These are phyloP conservation scores for Phenoliferia sp. DNA, from an alignment of 1,284 basidiomycete species.

Conservation along the genomic window DNA sequence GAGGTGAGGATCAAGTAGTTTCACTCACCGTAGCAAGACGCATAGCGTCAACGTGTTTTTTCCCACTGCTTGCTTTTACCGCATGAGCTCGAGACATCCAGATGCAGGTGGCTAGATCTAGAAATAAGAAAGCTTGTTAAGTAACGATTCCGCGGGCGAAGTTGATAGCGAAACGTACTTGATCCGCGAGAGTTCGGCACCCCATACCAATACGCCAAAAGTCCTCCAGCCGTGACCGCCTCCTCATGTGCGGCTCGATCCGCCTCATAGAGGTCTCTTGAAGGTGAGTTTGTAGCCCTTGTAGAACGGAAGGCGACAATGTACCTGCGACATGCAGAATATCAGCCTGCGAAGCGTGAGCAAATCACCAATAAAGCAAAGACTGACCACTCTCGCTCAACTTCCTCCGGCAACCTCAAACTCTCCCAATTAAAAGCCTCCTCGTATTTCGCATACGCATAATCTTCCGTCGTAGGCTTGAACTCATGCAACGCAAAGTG, in stretches of 20 bases:
- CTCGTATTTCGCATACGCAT: slow-evolving; percentile 60
- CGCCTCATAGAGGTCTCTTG: slow-evolving; percentile 62
- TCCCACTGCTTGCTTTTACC: slow-evolving; percentile 67
- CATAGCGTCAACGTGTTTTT: slow-evolving; percentile 76
- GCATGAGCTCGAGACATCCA: slow-evolving; percentile 85
- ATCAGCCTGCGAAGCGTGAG: background rate
- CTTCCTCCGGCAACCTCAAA: slow-evolving; percentile 58
- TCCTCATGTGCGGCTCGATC: slow-evolving; percentile 84
- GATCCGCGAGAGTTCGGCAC: slow-evolving; percentile 57
- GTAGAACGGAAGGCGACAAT: slow-evolving; percentile 81
- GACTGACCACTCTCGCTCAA: slow-evolving; percentile 47
- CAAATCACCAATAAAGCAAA: background rate
- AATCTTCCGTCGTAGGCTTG: slow-evolving; percentile 54
- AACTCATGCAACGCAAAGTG: slow-evolving; percentile 79
- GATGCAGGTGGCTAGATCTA: slow-evolving; percentile 82
- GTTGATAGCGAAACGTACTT: background rate
- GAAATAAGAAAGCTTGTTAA: too few species aligned
- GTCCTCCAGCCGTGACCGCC: slow-evolving; percentile 53
- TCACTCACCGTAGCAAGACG: slow-evolving; percentile 57
- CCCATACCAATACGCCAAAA: slow-evolving; percentile 85
- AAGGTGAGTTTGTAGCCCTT: slow-evolving; percentile 51
- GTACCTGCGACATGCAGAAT: slow-evolving; percentile 52
- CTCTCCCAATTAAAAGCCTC: slow-evolving; percentile 84
- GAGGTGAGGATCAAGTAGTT: too few species aligned
- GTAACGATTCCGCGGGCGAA: background rate